Base-by-base conservation (phyloP, 441 rosid genomes). In the Arabidopsis hybrid region DNA sequence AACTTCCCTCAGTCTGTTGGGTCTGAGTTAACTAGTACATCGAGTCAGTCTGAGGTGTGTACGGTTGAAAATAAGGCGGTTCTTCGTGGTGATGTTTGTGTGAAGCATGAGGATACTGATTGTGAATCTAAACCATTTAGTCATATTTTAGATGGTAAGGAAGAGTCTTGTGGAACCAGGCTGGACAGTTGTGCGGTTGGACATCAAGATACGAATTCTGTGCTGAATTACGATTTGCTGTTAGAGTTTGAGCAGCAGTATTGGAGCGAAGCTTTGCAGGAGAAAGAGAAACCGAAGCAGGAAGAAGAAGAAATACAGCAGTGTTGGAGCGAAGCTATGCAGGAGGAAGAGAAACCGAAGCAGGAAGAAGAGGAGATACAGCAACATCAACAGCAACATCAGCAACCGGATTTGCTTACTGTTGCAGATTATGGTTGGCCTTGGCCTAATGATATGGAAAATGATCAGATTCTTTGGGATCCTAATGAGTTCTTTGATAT, bases 401-500 rank as follows among this genome's bases (percentile, higher is more conserved):
- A 6, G 4, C 42, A 38, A 66, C 16, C n/a, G 9, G 76, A 60
- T 21, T 13, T 29, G 11, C 74, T 62, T 11, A 71, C 39, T 9
- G 58, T 35, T 14, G 63, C 35, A 3, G 77, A 66, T 72, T 72
- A 60, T 51, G 69, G 73, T 18, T 80, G 85, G 86, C 0, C 55
- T 47, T 47, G 55, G 31, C 13, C 29, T 16, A 45, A 45, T 34
- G 76, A 39, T 39, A 49, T 39, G 7, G 52, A 47, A 32, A 31
- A 8, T 31, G 80, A 69, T 59, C 65, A 31, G 39, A 51, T 14
- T 21, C 65, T 56, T 7, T 83, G 8, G 29, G 71, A 56, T 2
- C 4, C 62, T 12, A 82, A 85, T 26, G 89, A 91, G 38, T 8
- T 87, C 55, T 88, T 91, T 49, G 89, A 86, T 65, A 74, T 87